Evolutionary conservation across 441 rosid genomes (phyloP), one percentile per base, ranked within the genome.

Genomic region (Adansonia grandidieri): DNA sequence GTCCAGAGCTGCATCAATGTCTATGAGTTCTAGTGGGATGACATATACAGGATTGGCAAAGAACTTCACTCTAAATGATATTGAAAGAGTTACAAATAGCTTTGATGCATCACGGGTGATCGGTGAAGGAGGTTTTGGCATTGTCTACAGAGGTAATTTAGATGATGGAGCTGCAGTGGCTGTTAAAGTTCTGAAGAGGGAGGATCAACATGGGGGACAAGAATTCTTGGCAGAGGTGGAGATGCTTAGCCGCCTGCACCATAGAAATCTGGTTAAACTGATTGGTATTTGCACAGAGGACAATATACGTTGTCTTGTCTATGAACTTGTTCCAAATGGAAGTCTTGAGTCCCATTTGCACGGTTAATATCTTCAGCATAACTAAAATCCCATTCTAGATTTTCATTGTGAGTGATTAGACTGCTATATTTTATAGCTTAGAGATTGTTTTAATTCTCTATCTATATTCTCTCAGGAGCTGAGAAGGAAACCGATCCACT

Each of bases 211-310:
- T 32, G 91, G 97, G 24, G 86, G 40, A 75, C 87, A 90, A 61
- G 97, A 92, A 72, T 90, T 92, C 86, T 83, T 90, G 82, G 93
- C 91, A 5, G 97, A 92, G 82, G 89, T 92, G 6, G 94, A 92
- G 82, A 92, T 92, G 94, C 97, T 89, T 78, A 86, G 93, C 85
- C 94, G 94, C 50, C 84, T 92, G 75, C 94, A 92, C 77, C 97
- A 90, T 79, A 84, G 97, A 72, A 90, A 92, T 81, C 82, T 92
- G 57, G 97, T 90, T 58, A 89, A 87, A 76, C 78, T 92, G 77
- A 84, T 90, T 67, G 93, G 97, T 50, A 89, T 88, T 61, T 90
- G 94, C 84, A 84, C 85, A 0, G 91, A 88, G 64, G 89, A 80
- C n/a, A 82, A 80, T 32, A 71, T 66, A 14, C 91, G 91, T 20